phyloP scores from a whole-genome alignment of 1,139 yeast genomes.

The Blastobotrys arbuscula region DNA sequence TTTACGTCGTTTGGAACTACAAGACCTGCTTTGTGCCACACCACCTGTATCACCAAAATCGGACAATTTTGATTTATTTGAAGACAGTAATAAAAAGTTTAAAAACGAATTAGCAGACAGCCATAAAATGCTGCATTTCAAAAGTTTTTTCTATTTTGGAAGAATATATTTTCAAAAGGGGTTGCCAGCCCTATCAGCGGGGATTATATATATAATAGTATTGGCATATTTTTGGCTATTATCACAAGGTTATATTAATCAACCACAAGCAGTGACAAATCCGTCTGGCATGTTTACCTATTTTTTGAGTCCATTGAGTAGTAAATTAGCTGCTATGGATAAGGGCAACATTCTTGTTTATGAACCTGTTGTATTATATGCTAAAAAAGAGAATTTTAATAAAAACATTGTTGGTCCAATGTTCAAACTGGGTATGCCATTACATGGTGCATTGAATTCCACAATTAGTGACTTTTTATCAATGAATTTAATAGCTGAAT shows the following conservation, averaged over 20 bases:
- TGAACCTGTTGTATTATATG: conserved; percentile 17
- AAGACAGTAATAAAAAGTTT: background rate
- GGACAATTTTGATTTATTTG: background rate
- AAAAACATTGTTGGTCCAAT: background rate
- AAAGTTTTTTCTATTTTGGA: conserved; percentile 11
- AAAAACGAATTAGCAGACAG: background rate
- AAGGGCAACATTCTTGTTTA: conserved; percentile 11
- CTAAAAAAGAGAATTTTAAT: background rate
- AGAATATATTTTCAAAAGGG: conserved; percentile 10
- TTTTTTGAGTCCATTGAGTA: conserved; percentile 11
- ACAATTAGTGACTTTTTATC: conserved; percentile 10
- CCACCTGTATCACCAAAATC: background rate
- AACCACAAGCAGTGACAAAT: conserved; percentile 7
- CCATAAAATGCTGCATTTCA: conserved; percentile 8
- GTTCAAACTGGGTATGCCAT: conserved; percentile 11
- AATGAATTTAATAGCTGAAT: conserved; percentile 31
- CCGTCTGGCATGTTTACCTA: conserved; percentile 14
- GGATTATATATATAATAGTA: conserved; percentile 5
- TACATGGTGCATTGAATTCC: conserved; percentile 13
- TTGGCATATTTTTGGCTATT: conserved; percentile 10
- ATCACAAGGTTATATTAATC: conserved; percentile 8
- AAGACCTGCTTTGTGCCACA: conserved; percentile 40
- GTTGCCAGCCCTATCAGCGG: conserved; percentile 9
- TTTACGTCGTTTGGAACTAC: conserved; percentile 54
- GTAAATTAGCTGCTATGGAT: background rate